Conservation (phyloP, 495 filamentous ascomycete genomes). For the Penicillium egyptiacum region DNA sequence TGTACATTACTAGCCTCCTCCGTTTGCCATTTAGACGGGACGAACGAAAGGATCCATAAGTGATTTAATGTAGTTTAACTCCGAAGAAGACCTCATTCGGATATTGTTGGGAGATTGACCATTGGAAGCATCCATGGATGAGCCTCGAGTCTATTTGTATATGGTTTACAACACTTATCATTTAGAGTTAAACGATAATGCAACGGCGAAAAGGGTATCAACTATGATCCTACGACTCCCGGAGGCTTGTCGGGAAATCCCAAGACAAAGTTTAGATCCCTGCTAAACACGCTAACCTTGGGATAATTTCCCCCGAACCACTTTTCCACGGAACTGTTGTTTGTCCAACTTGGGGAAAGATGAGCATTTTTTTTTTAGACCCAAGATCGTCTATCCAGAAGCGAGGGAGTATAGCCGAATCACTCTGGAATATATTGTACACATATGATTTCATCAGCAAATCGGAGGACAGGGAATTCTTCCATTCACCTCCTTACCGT, state of each 20-base stretch:
- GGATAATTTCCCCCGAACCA: not conserved
- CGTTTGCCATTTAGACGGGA: not conserved
- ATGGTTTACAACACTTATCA: not conserved
- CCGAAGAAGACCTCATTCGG: not conserved
- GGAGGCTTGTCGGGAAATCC: not conserved
- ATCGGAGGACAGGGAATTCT: constrained; percentile 26
- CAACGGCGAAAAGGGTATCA: not conserved
- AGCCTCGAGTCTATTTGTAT: not conserved
- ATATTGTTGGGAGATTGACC: not conserved
- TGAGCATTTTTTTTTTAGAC: not conserved
- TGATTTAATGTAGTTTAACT: not conserved
- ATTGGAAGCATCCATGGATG: not conserved
- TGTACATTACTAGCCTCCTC: not conserved
- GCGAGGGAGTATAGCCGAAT: not conserved
- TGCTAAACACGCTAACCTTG: constrained; percentile 1
- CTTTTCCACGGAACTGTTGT: not conserved
- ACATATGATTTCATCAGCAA: constrained; percentile 16
- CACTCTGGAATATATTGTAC: not conserved
- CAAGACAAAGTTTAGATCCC: constrained; percentile 7
- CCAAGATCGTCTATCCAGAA: not conserved
- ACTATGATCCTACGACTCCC: not conserved
- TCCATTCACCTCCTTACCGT: constrained; percentile 5
- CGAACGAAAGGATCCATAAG: not conserved
- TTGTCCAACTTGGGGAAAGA: constrained; percentile 2
- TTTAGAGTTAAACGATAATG: not conserved